These are phyloP conservation scores for Moniliophthora roreri DNA, from an alignment of 1,284 basidiomycete genomes.

Conservation along the genomic window DNA sequence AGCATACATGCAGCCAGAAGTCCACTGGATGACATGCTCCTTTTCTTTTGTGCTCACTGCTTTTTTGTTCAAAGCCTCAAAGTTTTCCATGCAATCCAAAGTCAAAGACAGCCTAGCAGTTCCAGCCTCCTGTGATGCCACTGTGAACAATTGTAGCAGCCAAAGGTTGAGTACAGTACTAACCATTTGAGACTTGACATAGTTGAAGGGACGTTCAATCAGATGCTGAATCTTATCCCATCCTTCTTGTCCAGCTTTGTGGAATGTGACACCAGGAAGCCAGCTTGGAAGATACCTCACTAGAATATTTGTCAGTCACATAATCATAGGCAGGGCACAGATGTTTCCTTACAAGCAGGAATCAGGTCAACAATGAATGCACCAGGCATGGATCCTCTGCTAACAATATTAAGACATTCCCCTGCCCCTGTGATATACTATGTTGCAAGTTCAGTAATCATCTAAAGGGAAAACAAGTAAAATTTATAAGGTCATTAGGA, in stretches of 20 bases:
- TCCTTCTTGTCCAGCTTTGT: constrained; percentile 3
- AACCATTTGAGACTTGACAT: not conserved
- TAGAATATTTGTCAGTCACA: not conserved
- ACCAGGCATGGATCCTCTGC: constrained; percentile 3
- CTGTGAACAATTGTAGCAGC: not conserved
- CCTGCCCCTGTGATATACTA: constrained; percentile 6
- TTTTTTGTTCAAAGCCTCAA: not conserved
- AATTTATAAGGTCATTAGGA: not conserved
- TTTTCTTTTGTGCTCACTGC: not conserved
- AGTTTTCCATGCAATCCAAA: constrained; percentile 1
- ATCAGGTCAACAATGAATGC: constrained; percentile 4
- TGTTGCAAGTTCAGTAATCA: not conserved
- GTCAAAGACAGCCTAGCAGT: constrained; percentile 1
- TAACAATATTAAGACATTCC: not conserved
- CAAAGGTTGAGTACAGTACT: not conserved
- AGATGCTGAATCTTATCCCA: not conserved
- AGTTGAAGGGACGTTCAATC: constrained; percentile 1
- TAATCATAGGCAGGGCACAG: not conserved
- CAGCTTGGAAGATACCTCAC: constrained; percentile 5
- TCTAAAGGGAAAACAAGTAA: not conserved
- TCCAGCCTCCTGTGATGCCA: not conserved
- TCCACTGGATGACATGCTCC: constrained; percentile 1
- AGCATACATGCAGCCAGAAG: not conserved
- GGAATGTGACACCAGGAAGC: constrained; percentile 5
- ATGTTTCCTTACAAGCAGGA: not conserved